Conservation (phyloP, 1,284 basidiomycete species). For the Leccinum solheimii region DNA sequence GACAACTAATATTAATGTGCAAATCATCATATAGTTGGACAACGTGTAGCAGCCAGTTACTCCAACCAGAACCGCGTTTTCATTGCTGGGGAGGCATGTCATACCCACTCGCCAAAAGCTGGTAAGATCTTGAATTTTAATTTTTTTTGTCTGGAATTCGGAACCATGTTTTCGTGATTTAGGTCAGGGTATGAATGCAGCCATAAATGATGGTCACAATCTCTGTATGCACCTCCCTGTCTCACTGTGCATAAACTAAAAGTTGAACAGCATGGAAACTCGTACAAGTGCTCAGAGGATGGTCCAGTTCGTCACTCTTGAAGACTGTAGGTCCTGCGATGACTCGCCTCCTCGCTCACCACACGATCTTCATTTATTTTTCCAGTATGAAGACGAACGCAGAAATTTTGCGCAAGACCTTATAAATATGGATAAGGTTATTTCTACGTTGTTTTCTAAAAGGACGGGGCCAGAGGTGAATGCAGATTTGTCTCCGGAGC, state of each 20-base stretch:
- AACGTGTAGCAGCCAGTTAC: background rate
- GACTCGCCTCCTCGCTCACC: no score
- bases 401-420: background rate
- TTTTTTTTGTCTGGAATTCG: background rate
- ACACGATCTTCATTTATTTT: background rate
- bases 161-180: no score
- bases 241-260: background rate
- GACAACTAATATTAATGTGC: background rate
- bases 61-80: background rate
- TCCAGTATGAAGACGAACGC: background rate
- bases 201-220: background rate
- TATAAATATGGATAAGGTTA: background rate
- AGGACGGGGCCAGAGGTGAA: conserved; percentile 1
- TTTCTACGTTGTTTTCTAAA: background rate
- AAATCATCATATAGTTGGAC: background rate
- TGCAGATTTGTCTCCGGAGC: background rate
- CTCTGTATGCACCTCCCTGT: background rate
- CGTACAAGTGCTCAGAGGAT: background rate
- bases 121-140: background rate
- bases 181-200: conserved; percentile 1
- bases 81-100: background rate
- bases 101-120: background rate
- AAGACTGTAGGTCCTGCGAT: no score
- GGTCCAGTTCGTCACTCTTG: background rate
- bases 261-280: background rate